Conservation (phyloP, 2,329 filamentous ascomycete genomes). For the Botrytis sinoallii region DNA sequence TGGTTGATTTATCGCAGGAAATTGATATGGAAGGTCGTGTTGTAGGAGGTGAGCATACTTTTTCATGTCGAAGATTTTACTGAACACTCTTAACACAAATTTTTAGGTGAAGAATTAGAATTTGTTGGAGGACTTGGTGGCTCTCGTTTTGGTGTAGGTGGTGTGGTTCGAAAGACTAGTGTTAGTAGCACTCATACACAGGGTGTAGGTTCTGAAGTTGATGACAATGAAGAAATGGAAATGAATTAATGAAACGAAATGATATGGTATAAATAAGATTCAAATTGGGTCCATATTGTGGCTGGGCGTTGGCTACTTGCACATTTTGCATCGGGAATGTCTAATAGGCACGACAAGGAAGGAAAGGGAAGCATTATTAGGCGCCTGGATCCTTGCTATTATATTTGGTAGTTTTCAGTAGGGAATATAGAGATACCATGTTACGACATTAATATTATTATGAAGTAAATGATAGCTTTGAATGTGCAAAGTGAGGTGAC, state of each 20-base stretch:
- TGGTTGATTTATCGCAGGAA: constrained; percentile 91
- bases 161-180: constrained; percentile 54
- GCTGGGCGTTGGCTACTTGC: constrained; percentile 11
- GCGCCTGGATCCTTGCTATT: neutral
- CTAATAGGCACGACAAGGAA: neutral
- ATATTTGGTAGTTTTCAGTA: constrained; percentile 6
- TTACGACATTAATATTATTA: neutral
- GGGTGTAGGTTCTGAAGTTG: constrained; percentile 49
- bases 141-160: constrained; percentile 47
- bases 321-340: constrained; percentile 6
- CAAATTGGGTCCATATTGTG: constrained; percentile 1
- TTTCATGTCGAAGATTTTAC: constrained; percentile 17
- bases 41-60: constrained; percentile 74
- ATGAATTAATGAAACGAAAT: constrained; percentile 39
- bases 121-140: constrained; percentile 50
- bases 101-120: constrained; percentile 38
- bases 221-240: constrained; percentile 63
- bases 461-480: neutral
- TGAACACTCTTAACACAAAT: constrained; percentile 25
- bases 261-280: constrained; percentile 9
- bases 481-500: neutral
- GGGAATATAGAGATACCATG: constrained; percentile 11
- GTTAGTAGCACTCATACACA: constrained; percentile 58
- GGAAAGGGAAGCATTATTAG: constrained; percentile 8
- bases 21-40: constrained; percentile 91